A percentile compares a stretch with the other conserved stretches of the same genome.
Conservation (phyloP, 1,139 yeast species). For the Zygosaccharomyces sapae region DNA sequence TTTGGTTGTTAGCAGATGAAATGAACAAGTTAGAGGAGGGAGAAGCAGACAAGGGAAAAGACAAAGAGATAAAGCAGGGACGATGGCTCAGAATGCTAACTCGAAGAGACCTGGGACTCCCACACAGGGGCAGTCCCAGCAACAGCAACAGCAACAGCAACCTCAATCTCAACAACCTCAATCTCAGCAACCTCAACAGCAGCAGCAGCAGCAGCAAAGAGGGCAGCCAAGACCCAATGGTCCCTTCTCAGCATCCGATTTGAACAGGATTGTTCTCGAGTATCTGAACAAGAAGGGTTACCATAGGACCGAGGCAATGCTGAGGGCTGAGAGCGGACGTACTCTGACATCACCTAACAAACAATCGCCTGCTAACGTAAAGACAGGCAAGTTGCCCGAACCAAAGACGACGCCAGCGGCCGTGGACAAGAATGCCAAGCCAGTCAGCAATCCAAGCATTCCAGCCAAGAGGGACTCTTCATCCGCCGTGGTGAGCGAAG, state of each 20-base stretch:
- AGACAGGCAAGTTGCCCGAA: slow-evolving; percentile 30
- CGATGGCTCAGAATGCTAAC: background rate
- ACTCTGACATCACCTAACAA: slow-evolving; percentile 52
- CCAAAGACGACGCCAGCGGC: slow-evolving; percentile 37
- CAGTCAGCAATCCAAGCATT: slow-evolving; percentile 42
- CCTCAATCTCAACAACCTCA: slow-evolving; percentile 8
- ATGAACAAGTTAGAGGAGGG: background rate
- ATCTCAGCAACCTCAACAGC: slow-evolving; percentile 11
- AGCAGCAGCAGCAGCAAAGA: slow-evolving; percentile 7
- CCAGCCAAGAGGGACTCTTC: slow-evolving; percentile 39
- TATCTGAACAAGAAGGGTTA: slow-evolving; percentile 92
- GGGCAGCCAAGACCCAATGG: slow-evolving; percentile 19
- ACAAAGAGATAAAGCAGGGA: background rate
- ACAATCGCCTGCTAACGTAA: slow-evolving; percentile 39
- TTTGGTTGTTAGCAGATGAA: background rate
- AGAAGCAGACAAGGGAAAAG: background rate
- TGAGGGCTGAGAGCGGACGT: slow-evolving; percentile 81
- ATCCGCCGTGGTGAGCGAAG: slow-evolving; percentile 33
- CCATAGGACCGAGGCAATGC: slow-evolving; percentile 88
- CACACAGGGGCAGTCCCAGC: slow-evolving; percentile 12
- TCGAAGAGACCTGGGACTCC: background rate
- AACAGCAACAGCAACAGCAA: slow-evolving; percentile 11
- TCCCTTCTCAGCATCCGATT: slow-evolving; percentile 64
- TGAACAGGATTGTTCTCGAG: slow-evolving; percentile 86
- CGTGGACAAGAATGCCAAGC: slow-evolving; percentile 30